Evolutionary conservation across 305 asterid species (phyloP), one percentile per base, ranked within the genome.

Genomic region (Fraxinus baroniana): DNA sequence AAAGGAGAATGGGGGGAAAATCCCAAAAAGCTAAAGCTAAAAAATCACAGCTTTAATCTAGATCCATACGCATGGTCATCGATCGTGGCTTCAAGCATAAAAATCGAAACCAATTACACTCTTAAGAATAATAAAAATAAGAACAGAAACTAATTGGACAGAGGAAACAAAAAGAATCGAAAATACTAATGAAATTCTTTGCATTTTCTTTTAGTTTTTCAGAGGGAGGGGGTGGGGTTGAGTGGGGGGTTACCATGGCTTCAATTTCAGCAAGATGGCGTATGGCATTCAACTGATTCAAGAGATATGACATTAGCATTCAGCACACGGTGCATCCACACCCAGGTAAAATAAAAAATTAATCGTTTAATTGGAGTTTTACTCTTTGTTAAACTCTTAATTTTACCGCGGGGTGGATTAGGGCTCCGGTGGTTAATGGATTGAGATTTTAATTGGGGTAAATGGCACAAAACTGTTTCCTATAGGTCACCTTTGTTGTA

Each of bases 191-290:
- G 2, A 24, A 37, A 24, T 35, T 80, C 8, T 26, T 46, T 15
- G 22, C 37, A 7, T 9, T 5, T 49, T 24, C 41, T 13, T 76
- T 15, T 6, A 4, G 57, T 46, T 46, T 46, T 3, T 9, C 4
- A 10, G 15, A 41, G 49, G 57, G n/a, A 12, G 0, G n/a, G 74
- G 44, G 46, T 60, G 73, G 35, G 2, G 17, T 44, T 5, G 55
- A 10, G 49, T 9, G 49, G 15, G 17, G 15, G 30, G 62, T 86
- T 88, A 93, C 95, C 95, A 91, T 92, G 81, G 89, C 76, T 89
- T 87, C 87, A 79, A 88, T 81, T 79, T 87, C 91, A 78, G 91
- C 91, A 77, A 89, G 90, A 79, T 86, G 87, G 74, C 87, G 89
- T 85, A 86, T 80, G 81, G 87, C 87, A 35, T 80, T 74, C 57